Evolutionary conservation across 2,329 filamentous ascomycete species (phyloP).

Genomic region (Fulvia fulva): DNA sequence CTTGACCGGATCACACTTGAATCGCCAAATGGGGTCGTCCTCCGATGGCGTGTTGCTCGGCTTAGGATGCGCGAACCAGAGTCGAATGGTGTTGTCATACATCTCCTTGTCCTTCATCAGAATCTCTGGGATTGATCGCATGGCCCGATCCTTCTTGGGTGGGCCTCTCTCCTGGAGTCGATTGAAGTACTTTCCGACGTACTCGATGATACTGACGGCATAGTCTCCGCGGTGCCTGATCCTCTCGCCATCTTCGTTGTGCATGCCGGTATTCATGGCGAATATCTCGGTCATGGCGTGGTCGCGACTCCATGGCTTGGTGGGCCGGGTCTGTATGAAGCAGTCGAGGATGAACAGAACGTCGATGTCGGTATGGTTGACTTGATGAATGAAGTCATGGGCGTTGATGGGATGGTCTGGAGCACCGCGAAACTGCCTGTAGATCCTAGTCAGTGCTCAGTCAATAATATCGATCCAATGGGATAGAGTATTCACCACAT

Average conservation of each 20-base stretch:
- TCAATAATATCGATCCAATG: not conserved
- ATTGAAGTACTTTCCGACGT: not conserved
- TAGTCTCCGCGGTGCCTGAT: not conserved
- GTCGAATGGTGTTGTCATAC: not conserved
- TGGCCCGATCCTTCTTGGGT: not conserved
- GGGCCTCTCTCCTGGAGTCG: not conserved
- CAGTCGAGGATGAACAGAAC: not conserved
- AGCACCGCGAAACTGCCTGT: not conserved
- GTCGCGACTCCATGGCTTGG: not conserved
- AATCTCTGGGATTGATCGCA: not conserved
- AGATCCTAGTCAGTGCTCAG: not conserved
- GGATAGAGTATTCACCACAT: not conserved
- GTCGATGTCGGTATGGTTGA: not conserved
- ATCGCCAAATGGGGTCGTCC: not conserved
- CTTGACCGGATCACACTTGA: not conserved
- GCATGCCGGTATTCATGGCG: not conserved
- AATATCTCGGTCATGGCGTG: not conserved
- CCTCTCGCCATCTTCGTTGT: not conserved
- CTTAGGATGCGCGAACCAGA: not conserved
- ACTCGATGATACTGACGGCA: not conserved
- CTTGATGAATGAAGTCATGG: not conserved
- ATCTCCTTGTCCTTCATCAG: not conserved
- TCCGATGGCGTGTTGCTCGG: not conserved
- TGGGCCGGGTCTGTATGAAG: not conserved
- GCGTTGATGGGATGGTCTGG: not conserved